These are phyloP conservation scores for Candida sp. DNA, from an alignment of 1,139 yeast genomes.

Conservation along the genomic window DNA sequence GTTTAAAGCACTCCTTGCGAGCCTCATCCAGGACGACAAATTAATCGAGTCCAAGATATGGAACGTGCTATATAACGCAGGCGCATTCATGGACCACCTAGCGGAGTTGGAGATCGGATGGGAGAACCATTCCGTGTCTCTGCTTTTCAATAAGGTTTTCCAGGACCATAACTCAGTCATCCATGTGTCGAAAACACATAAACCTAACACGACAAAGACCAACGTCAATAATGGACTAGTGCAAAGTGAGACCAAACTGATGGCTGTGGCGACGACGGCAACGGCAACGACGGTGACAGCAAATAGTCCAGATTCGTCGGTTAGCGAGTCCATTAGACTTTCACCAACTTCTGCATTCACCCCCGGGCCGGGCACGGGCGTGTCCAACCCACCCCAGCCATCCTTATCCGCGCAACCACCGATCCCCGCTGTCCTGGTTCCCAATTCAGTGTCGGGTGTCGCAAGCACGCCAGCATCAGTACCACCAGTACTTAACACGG, in stretches of 20 bases:
- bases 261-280: no score
- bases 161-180: constrained; percentile 12
- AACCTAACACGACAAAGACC: background rate
- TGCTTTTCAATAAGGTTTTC: constrained; percentile 15
- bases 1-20: constrained; percentile 20
- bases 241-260: no score
- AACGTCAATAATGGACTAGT: background rate
- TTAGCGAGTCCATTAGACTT: background rate
- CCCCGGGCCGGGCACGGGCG: background rate
- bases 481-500: background rate
- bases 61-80: constrained; percentile 6
- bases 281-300: background rate
- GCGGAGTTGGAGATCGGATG: constrained; percentile 14
- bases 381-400: no score
- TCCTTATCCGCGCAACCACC: no score
- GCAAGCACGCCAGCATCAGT: background rate
- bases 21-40: constrained; percentile 13
- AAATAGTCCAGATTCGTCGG: background rate
- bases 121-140: constrained; percentile 14
- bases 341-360: background rate
- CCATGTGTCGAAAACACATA: constrained; percentile 13
- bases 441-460: background rate
- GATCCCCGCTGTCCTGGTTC: no score
- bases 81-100: constrained; percentile 10
- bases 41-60: constrained; percentile 10